phyloP scores from a whole-genome alignment of 2,329 filamentous ascomycete genomes.

The Pseudopyricularia cyperi region DNA sequence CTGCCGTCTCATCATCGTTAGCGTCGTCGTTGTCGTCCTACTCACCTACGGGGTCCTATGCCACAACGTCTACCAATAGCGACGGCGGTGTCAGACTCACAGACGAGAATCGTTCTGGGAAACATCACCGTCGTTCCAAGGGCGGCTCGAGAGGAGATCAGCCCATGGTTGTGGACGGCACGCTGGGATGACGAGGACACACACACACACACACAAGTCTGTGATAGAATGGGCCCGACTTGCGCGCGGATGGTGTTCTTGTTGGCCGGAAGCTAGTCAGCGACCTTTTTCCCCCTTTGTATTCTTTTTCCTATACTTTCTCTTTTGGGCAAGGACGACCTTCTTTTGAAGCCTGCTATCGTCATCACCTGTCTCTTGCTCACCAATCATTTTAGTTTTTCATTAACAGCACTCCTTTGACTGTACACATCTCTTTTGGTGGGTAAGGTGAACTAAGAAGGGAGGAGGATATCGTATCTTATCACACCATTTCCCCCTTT shows the following conservation, averaged over 20 bases:
- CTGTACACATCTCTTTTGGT: no score
- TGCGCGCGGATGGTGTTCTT: not conserved
- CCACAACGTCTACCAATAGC: not conserved
- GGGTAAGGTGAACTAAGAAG: not conserved
- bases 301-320: no score
- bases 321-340: no score
- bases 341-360: no score
- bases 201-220: no score
- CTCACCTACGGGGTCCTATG: not conserved
- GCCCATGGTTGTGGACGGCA: slow-evolving; percentile 7
- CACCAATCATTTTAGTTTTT: no score
- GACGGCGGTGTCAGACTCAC: not conserved
- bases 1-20: not conserved
- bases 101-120: not conserved
- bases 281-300: no score
- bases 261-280: no score
- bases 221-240: not conserved
- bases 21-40: no score
- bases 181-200: not conserved
- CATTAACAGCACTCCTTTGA: no score
- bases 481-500: no score
- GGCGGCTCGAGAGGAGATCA: not conserved
- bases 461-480: not conserved
- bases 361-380: no score
- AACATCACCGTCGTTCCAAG: not conserved